Conservation (phyloP, 164 flowering plant species). For the Santalum album region DNA sequence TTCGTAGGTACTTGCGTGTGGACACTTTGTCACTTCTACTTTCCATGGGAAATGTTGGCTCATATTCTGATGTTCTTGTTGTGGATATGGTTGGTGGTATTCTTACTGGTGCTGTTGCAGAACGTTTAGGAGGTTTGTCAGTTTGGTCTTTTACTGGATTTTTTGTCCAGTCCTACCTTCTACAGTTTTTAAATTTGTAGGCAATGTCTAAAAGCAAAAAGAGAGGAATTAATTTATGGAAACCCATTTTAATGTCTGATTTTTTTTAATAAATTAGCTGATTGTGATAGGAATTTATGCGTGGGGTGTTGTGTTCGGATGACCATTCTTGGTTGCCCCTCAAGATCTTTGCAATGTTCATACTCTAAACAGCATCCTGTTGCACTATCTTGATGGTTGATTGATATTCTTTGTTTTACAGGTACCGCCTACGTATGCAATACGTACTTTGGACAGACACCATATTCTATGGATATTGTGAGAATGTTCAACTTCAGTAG, state of each 20-base stretch:
- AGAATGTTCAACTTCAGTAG: conserved; percentile 66
- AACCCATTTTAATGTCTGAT: too few species aligned
- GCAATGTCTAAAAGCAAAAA: not conserved
- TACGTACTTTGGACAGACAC: conserved; percentile 46
- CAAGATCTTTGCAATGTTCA: too few species aligned
- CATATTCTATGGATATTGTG: conserved; percentile 63
- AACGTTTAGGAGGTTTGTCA: conserved; percentile 81
- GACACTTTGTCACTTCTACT: conserved; percentile 79
- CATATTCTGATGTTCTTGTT: conserved; percentile 74
- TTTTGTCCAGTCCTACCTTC: not conserved
- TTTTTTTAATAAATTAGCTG: too few species aligned
- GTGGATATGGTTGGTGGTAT: conserved; percentile 90
- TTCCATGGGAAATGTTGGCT: conserved; percentile 71
- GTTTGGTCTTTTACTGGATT: not conserved
- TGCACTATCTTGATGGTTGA: too few species aligned
- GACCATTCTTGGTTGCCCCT: too few species aligned
- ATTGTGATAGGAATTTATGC: too few species aligned
- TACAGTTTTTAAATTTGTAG: not conserved
- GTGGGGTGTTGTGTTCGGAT: too few species aligned
- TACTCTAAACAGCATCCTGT: too few species aligned
- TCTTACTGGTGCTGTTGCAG: conserved; percentile 91
- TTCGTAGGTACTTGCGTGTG: conserved; percentile 69
- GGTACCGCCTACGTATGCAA: conserved; percentile 66
- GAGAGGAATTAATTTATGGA: too few species aligned
- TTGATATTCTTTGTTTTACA: conserved; percentile 19